Evolutionary conservation across 148 eudicot species (phyloP), one percentile per base, ranked within the genome.

Genomic region (Amaranthus palmeri): DNA sequence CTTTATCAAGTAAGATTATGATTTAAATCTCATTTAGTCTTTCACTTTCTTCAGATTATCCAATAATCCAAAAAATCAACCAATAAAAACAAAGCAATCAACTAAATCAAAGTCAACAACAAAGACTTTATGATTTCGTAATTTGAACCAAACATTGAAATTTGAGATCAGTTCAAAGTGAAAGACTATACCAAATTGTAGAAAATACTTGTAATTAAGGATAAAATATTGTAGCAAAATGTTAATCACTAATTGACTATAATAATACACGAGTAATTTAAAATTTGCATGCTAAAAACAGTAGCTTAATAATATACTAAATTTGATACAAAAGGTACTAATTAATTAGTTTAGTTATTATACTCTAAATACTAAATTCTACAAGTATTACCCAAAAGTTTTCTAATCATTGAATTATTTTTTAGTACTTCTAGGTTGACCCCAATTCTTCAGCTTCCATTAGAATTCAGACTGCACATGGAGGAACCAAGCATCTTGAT

Each of bases 401-500:
- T 25, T 25, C 36, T 25, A 25, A 25, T 25, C 36, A 25, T 25
- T 25, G 2, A 25, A 25, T 25, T 25, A 25, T 25, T 25, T 25
- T 25, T 25, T 25, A 25, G 36, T 25, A 25, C 36, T 25, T 25
- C 2, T 25, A 25, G 2, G 36, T 25, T 25, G 36, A 25, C 36
- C 36, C 36, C 36, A 25, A 25, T 25, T 25, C 36, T 2, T 25
- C 36, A 25, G 36, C 36, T 25, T 25, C 36, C 36, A 25, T 25
- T 15, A 42, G 4, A 65, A 7, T 61, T 17, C 53, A 81, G 48
- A 78, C 81, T 60, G 79, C 81, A 70, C 96, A 90, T 61, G 84
- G 84, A 3, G 90, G 88, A 67, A 81, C 82, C 67, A 86, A 81
- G 77, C 96, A 90, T 71, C 86, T 84, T 64, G 96, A 86, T 44